Evolutionary conservation across 805 yeast genomes (phyloP).

Genomic region (Pichia deserticola): DNA sequence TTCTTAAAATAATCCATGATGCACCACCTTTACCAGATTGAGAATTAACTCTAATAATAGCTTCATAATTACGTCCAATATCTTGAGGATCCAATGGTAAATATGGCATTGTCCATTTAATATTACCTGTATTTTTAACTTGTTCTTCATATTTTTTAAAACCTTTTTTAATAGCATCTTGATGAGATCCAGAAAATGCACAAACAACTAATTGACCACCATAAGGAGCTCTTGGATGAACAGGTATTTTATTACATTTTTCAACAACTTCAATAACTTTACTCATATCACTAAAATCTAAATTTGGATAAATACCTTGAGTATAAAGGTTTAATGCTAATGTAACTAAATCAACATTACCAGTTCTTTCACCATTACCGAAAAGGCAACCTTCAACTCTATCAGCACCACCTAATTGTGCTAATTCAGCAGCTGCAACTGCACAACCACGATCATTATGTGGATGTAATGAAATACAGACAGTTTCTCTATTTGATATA

Average conservation of each 20-base stretch:
- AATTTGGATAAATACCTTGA: constrained; percentile 64
- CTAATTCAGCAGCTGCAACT: constrained; percentile 83
- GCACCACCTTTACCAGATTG: constrained; percentile 89
- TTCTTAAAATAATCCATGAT: constrained; percentile 75
- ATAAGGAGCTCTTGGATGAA: constrained; percentile 72
- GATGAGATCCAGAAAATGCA: constrained; percentile 83
- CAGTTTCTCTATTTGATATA: constrained; percentile 58
- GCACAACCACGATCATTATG: constrained; percentile 86
- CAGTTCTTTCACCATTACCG: constrained; percentile 85
- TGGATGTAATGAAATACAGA: constrained; percentile 71
- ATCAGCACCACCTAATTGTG: constrained; percentile 80
- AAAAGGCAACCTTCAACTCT: constrained; percentile 81
- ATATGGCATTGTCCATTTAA: constrained; percentile 68
- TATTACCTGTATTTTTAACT: constrained; percentile 26
- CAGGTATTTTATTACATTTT: constrained; percentile 73
- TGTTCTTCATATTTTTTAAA: constrained; percentile 42
- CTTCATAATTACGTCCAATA: constrained; percentile 84
- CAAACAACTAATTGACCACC: constrained; percentile 79
- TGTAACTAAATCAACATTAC: constrained; percentile 77
- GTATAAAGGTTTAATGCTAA: constrained; percentile 71
- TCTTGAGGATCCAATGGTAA: constrained; percentile 80
- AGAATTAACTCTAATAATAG: constrained; percentile 83
- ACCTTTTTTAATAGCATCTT: constrained; percentile 84
- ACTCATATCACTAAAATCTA: constrained; percentile 63
- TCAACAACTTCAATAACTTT: constrained; percentile 67